Base-by-base conservation (phyloP, 148 eudicot genomes). In the Nepenthes gracilis region DNA sequence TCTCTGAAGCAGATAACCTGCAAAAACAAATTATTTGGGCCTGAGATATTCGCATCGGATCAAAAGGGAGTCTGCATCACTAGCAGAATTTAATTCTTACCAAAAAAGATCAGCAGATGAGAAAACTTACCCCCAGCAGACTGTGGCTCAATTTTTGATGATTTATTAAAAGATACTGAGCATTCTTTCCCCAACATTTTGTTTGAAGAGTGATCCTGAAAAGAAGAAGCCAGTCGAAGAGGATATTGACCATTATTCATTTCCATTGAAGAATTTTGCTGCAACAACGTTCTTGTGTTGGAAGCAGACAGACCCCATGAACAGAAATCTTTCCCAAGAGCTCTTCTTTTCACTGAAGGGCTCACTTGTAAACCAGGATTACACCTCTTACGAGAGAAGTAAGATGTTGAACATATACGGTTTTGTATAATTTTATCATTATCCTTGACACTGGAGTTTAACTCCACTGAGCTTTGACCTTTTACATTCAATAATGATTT, bases 361-460 rank as follows among this genome's bases (percentile, higher is more conserved):
- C 43, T 57, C 70, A 37, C 58, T 49, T 70, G 55, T 40, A 57
- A 51, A 45, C 35, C 12, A 49, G 67, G 70, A 14, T 62, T 56
- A 32, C 13, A 70, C 59, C 73, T 77, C 75, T 66, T 66, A 14
- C 55, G 58, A 65, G 67, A 35, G 40, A 61, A 59, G 64, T 51
- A 60, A 59, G 67, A 33, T 60, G 47, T 43, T 55, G 58, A 55
- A 49, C n/a, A 49, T 0, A 23, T 23, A 40, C 8, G 1, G 6
- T 40, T 8, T 12, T 5, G 53, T 49, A 2, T 49, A 10, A 2
- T 49, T 0, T n/a, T 49, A n/a, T 49, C 53, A 49, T 6, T 5
- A n/a, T 49, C 53, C 53, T 49, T 49, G 53, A 49, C 70, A 58
- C 23, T 13, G 43, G 64, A 32, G 38, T 13, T 50, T 47, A 11